Evolutionary conservation across 2,329 filamentous ascomycete genomes (phyloP).

Genomic region (Venturia carpophila): DNA sequence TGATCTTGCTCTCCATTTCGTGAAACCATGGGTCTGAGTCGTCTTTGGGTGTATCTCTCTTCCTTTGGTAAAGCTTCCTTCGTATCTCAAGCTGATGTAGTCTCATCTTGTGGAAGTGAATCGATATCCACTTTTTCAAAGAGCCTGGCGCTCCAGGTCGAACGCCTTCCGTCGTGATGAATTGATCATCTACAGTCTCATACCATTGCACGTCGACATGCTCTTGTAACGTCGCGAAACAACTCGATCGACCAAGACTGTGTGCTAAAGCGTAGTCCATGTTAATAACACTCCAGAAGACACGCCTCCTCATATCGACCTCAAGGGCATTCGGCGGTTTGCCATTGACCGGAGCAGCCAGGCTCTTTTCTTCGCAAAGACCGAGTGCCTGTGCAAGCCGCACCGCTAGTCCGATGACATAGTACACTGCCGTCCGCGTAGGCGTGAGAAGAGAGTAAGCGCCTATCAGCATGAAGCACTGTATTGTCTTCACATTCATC

Average conservation of each 20-base stretch:
- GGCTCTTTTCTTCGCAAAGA: conserved; percentile 80
- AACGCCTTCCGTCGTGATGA: conserved; percentile 73
- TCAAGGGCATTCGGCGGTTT: conserved; percentile 61
- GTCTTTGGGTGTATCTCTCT: conserved; percentile 64
- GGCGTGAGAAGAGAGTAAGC: conserved; percentile 91
- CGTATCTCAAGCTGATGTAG: conserved; percentile 81
- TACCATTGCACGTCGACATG: conserved; percentile 83
- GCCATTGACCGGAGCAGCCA: conserved; percentile 55
- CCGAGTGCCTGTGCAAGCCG: conserved; percentile 85
- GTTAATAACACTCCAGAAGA: conserved; percentile 80
- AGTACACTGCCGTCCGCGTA: conserved; percentile 86
- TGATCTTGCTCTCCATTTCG: conserved; percentile 69
- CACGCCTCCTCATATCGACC: conserved; percentile 78
- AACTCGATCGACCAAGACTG: conserved; percentile 77
- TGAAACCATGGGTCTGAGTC: conserved; percentile 83
- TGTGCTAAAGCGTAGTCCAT: conserved; percentile 88
- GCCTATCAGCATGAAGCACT: conserved; percentile 79
- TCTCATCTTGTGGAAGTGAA: conserved; percentile 91
- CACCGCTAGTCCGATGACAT: conserved; percentile 80
- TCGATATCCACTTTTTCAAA: conserved; percentile 77
- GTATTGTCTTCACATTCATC: conserved; percentile 85
- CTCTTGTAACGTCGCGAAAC: conserved; percentile 74
- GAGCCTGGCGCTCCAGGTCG: conserved; percentile 60
- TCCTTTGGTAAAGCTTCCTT: conserved; percentile 76
- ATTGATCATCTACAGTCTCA: conserved; percentile 69